Evolutionary conservation across 2,329 filamentous ascomycete genomes (phyloP), one percentile per base, ranked within the genome.

Genomic region (Phyllachora maydis): DNA sequence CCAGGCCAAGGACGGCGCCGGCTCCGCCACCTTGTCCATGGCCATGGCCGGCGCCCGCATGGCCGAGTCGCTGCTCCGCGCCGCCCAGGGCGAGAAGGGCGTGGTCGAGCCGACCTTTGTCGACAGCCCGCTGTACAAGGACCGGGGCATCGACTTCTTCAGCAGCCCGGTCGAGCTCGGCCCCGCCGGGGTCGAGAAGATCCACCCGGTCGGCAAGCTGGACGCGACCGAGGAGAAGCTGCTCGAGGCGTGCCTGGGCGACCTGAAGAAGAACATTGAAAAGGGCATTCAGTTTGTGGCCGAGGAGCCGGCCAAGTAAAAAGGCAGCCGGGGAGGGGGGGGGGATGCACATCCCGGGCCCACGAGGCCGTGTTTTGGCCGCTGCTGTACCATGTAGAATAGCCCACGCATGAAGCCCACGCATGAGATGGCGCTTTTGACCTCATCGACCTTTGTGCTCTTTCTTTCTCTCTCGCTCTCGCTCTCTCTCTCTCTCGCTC

Each of bases 11-110:
- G 83, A 85, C 49, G 88, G 85, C 54, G 82, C 83, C 44, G 85
- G 85, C 42, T 93, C 82, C 39, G 85, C 85, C 49, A 95, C 85
- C 34, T 77, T 95, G 41, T 93, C 82, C 60, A 98, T 98, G 85
- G 85, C 85, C 45, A 85, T 92, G 69, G 85, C 85, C 37, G 85
- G 85, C 51, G 65, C 66, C 46, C 65, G 67, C 52, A 62, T 72
- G 54, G 81, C 88, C 40, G 83, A 95, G 63, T 81, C 76, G 39
- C 61, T 98, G 42, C 76, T 98, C 56, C 83, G 81, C 55, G 88
- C 88, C 42, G 60, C 76, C 29, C 71, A 90, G 54, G 88, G 88
- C 49, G 72, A 91, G 68, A 88, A 83, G 70, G 81, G 81, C 47
- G 75, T 98, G 41, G 51, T 90, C 36, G 88, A 98, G 73, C 83